Percentiles rank a stretch among this genome's conserved stretches.
Evolutionary conservation across 306 rosid species (phyloP).

Genomic region (Vachellia pachyceras): DNA sequence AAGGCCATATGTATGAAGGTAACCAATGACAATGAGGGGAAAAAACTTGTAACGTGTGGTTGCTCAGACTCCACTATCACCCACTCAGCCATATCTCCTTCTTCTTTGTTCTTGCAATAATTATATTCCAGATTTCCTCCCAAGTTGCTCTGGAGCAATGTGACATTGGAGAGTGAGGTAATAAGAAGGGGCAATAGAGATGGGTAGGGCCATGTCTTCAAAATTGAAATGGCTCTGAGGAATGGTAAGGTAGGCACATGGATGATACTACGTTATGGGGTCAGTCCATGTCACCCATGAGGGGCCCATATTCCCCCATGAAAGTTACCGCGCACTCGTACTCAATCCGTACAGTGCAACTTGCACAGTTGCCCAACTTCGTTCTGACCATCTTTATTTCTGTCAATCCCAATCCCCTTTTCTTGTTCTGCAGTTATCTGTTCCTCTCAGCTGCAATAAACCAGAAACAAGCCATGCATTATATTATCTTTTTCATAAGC

Average conservation of each 20-base stretch:
- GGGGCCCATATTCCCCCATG: no score
- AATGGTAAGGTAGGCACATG: slow-evolving; percentile 60
- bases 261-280: slow-evolving; percentile 49
- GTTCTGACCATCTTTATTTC: neutral
- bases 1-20: neutral
- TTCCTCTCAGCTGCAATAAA: neutral
- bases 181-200: slow-evolving; percentile 13
- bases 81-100: neutral
- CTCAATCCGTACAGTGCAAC: slow-evolving; percentile 44
- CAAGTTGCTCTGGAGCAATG: neutral
- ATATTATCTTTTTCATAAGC: neutral
- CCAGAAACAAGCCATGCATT: slow-evolving; percentile 40
- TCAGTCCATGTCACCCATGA: slow-evolving; percentile 55
- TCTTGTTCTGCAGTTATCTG: neutral
- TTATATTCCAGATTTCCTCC: slow-evolving; percentile 2
- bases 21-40: neutral
- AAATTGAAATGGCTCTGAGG: slow-evolving; percentile 38
- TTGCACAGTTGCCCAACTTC: slow-evolving; percentile 22
- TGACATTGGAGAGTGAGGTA: slow-evolving; percentile 9
- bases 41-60: slow-evolving; percentile 30
- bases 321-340: slow-evolving; percentile 52
- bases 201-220: slow-evolving; percentile 33
- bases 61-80: slow-evolving; percentile 50
- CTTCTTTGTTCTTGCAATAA: neutral
- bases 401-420: neutral